Base-by-base conservation (phyloP, 805 yeast species). In the Schwanniomyces polymorphus region DNA sequence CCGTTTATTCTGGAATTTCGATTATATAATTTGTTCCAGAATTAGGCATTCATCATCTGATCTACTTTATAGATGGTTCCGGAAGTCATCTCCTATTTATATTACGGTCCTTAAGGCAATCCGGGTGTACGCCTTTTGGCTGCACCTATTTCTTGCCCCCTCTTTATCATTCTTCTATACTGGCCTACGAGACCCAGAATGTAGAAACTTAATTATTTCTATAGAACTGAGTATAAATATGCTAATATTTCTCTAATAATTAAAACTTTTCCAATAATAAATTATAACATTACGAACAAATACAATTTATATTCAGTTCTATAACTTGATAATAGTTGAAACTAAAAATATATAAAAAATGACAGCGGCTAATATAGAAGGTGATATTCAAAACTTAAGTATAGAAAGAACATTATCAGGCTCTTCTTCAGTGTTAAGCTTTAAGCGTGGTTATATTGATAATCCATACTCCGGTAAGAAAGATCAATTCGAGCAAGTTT, bases 381-480 rank as follows among this genome's bases (percentile, higher is more conserved):
- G 60, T 37, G 56, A 56, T 23, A 45, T 61, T 35, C 59, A 57
- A 42, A 45, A 49, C 49, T 63, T 68, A 45, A 48, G 62, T 5
- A 51, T 67, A 17, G 56, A 60, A 9, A 55, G 55, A 45, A 51
- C 58, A 18, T 48, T 53, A 21, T 68, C 73, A 28, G 66, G 65
- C 43, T 52, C 66, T 11, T 60, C 69, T 14, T 66, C 73, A 11
- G 58, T 60, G 16, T 54, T 60, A 26, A 60, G 67, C 47, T 48
- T 61, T 47, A 68, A 67, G 48, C 72, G 67, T 17, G 97, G 91
- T 53, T 92, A 91, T 75, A 81, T 82, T 52, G 80, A 86, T 43
- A 75, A 83, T 44, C 85, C 87, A 5, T 92, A 90, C 61, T 79
- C 82, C 21, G 96, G 91, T 29, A 90, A 88, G 64, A 86, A 84